phyloP scores from a whole-genome alignment of 257 asterid species.

The Dorcoceras hygrometricum region DNA sequence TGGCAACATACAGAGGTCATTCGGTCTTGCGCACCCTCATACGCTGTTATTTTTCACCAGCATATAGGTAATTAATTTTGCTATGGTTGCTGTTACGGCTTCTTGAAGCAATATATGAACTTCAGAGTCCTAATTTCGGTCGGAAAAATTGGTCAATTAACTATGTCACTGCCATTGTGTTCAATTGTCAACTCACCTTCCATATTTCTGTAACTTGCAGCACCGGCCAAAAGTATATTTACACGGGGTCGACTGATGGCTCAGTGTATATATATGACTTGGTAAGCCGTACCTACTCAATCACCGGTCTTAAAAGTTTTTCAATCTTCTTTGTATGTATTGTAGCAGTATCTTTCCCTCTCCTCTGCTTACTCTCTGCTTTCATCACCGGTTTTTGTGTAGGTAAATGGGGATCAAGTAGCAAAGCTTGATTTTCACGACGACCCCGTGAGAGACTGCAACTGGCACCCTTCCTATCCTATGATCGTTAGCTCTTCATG shows the following conservation, averaged over 20 bases:
- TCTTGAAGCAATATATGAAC: background rate
- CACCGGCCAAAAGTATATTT: conserved; percentile 88
- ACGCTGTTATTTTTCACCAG: conserved; percentile 94
- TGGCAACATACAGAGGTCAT: conserved; percentile 88
- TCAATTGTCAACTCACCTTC: conserved; percentile 5
- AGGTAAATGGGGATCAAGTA: conserved; percentile 68
- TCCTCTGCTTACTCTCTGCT: background rate
- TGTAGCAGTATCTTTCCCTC: background rate
- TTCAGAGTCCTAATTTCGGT: background rate
- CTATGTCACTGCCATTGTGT: background rate
- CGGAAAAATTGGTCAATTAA: background rate
- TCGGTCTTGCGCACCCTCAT: conserved; percentile 80
- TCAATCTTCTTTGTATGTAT: background rate
- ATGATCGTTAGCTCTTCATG: conserved; percentile 79
- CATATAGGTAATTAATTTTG: conserved; percentile 51
- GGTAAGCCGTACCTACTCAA: conserved; percentile 41
- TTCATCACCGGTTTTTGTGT: no score
- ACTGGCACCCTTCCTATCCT: conserved; percentile 89
- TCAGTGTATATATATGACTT: conserved; percentile 68
- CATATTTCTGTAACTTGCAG: conserved; percentile 44
- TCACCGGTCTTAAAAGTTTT: background rate
- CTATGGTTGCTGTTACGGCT: background rate
- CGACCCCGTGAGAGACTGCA: conserved; percentile 82
- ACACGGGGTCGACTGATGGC: conserved; percentile 85
- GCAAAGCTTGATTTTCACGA: conserved; percentile 73